Evolutionary conservation across 768 basidiomycete species (phyloP).

Genomic region (Boletus sensibilis): DNA sequence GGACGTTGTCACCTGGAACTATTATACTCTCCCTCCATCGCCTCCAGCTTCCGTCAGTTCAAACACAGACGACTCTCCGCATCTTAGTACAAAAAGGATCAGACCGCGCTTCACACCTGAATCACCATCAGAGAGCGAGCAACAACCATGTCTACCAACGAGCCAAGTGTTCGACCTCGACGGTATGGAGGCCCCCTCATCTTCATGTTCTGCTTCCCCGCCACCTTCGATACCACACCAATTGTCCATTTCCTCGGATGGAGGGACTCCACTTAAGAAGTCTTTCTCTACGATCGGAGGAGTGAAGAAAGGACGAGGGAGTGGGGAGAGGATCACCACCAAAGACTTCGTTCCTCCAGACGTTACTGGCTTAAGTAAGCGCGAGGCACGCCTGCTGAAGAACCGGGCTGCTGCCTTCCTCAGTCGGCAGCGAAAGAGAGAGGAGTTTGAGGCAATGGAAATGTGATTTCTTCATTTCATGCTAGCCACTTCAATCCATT

Average conservation of each 20-base stretch:
- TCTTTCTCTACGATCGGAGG: constrained; percentile 48
- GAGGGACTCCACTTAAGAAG: constrained; percentile 27
- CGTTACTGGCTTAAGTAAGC: constrained; percentile 83
- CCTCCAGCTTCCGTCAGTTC: constrained; percentile 49
- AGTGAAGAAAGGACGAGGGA: constrained; percentile 48
- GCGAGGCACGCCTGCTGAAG: constrained; percentile 88
- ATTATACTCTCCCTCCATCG: constrained; percentile 50
- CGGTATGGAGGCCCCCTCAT: constrained; percentile 30
- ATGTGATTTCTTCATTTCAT: constrained; percentile 54
- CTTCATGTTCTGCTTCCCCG: constrained; percentile 34
- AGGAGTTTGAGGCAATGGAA: constrained; percentile 91
- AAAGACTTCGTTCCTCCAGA: constrained; percentile 90
- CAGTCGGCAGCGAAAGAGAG: constrained; percentile 85
- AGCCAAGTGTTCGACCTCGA: constrained; percentile 68
- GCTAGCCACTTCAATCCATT: constrained; percentile 12
- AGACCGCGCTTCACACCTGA: constrained; percentile 51
- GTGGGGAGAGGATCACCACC: constrained; percentile 51
- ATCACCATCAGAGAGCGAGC: constrained; percentile 41
- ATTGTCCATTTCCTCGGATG: constrained; percentile 36
- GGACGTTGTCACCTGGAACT: constrained; percentile 45
- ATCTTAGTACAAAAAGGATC: constrained; percentile 46
- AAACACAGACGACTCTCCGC: constrained; percentile 44
- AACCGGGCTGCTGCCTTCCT: constrained; percentile 92
- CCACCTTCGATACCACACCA: constrained; percentile 32
- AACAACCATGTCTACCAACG: constrained; percentile 61